A percentile compares a stretch with the other conserved stretches of the same genome.
These are phyloP conservation scores for Phalaenopsis equestris DNA, from an alignment of 106 monocot species.

Conservation along the genomic window DNA sequence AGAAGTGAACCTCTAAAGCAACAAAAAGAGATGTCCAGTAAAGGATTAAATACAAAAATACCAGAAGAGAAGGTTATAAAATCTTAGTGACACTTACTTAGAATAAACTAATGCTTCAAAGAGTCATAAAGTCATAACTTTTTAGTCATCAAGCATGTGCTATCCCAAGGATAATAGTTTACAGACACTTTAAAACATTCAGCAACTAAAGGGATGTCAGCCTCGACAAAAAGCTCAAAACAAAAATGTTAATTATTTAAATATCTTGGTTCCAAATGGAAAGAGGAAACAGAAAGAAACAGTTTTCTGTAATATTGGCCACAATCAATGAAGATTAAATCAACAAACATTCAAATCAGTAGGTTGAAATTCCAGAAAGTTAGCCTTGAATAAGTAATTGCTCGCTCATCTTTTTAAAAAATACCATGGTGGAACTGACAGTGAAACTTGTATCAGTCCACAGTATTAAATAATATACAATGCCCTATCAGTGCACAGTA, in stretches of 20 bases:
- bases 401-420: not conserved
- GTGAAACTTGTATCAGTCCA: not conserved
- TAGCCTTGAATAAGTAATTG: not conserved
- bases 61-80: not conserved
- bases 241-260: too few species aligned
- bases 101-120: not conserved
- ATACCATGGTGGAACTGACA: not conserved
- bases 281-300: too few species aligned
- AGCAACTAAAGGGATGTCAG: too few species aligned
- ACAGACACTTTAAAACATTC: too few species aligned
- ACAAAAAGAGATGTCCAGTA: not conserved
- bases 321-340: not conserved
- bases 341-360: not conserved
- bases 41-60: not conserved
- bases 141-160: too few species aligned
- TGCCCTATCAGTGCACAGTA: not conserved
- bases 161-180: too few species aligned
- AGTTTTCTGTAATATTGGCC: too few species aligned
- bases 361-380: not conserved
- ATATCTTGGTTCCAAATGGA: too few species aligned
- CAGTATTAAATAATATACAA: not conserved
- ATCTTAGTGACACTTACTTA: not conserved
- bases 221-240: too few species aligned
- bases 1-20: conserved; percentile 51
- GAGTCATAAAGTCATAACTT: not conserved